A percentile compares a stretch with the other conserved stretches of the same genome.
Conservation (phyloP, 441 rosid species). For the Jatropha podagrica region DNA sequence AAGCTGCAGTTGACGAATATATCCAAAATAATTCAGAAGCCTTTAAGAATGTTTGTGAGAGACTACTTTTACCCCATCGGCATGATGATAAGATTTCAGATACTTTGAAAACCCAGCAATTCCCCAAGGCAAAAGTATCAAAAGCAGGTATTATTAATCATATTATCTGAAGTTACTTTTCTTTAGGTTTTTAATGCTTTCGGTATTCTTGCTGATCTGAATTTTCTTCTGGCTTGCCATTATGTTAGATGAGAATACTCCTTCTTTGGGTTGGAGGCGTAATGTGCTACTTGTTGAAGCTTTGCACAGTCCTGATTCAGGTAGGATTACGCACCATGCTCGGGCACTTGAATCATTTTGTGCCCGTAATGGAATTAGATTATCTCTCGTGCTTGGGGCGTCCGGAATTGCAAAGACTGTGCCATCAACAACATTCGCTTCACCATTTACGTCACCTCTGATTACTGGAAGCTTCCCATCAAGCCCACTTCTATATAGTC, state of each 20-base stretch:
- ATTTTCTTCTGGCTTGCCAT: constrained; percentile 24
- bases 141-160: constrained; percentile 51
- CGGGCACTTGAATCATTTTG: constrained; percentile 95
- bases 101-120: constrained; percentile 47
- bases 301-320: constrained; percentile 82
- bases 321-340: constrained; percentile 80
- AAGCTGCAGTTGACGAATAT: constrained; percentile 82
- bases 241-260: constrained; percentile 54
- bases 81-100: constrained; percentile 73
- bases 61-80: constrained; percentile 73
- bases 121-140: constrained; percentile 44
- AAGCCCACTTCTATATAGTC: constrained; percentile 86
- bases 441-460: constrained; percentile 85
- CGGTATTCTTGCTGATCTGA: constrained; percentile 23
- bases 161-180: constrained; percentile 10
- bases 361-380: constrained; percentile 60
- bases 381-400: constrained; percentile 57
- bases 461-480: constrained; percentile 93
- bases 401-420: constrained; percentile 54
- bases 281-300: constrained; percentile 93
- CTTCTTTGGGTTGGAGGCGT: constrained; percentile 94
- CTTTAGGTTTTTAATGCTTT: not conserved
- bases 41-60: constrained; percentile 67
- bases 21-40: constrained; percentile 64
- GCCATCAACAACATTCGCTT: constrained; percentile 66